Percentiles rank a stretch among this genome's conserved stretches.
Evolutionary conservation across 169 alveolate genomes (phyloP).

Genomic region (Theileria parva): DNA sequence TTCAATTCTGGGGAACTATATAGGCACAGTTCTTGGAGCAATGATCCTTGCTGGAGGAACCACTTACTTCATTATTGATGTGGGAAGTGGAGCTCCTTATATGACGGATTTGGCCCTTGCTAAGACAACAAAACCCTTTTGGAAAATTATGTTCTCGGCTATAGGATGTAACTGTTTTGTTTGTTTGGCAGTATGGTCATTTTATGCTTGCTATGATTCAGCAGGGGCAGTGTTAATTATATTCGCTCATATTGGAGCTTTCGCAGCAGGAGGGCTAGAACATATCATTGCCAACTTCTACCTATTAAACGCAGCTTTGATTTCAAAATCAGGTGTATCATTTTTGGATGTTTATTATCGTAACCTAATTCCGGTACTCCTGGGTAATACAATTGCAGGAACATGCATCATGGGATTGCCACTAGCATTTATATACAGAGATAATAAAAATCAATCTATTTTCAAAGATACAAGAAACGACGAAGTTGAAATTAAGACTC

Average conservation of each 20-base stretch:
- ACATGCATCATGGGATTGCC: slow-evolving; percentile 43
- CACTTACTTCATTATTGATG: slow-evolving; percentile 48
- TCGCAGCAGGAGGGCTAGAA: slow-evolving; percentile 81
- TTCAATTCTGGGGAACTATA: slow-evolving; percentile 72
- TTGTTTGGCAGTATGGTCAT: slow-evolving; percentile 75
- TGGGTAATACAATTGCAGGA: slow-evolving; percentile 71
- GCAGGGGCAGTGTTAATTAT: slow-evolving; percentile 36
- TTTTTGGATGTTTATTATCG: slow-evolving; percentile 43
- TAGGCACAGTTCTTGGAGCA: slow-evolving; percentile 71
- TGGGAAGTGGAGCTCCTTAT: slow-evolving; percentile 23
- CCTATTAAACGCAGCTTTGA: slow-evolving; percentile 69
- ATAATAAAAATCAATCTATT: not conserved
- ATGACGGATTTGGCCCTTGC: slow-evolving; percentile 26
- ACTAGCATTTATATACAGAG: slow-evolving; percentile 34
- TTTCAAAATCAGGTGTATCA: slow-evolving; percentile 48
- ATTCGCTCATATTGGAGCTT: slow-evolving; percentile 64
- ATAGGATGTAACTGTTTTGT: slow-evolving; percentile 76
- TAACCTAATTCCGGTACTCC: slow-evolving; percentile 67
- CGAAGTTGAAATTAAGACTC: not conserved
- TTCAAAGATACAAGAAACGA: slow-evolving; percentile 4
- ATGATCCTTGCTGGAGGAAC: slow-evolving; percentile 65
- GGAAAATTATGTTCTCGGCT: slow-evolving; percentile 65
- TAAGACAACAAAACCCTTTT: slow-evolving; percentile 60
- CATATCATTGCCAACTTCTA: slow-evolving; percentile 77
- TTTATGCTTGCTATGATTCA: slow-evolving; percentile 59